These are phyloP conservation scores for Lycium ferocissimum DNA, from an alignment of 257 asterid genomes.

Conservation along the genomic window DNA sequence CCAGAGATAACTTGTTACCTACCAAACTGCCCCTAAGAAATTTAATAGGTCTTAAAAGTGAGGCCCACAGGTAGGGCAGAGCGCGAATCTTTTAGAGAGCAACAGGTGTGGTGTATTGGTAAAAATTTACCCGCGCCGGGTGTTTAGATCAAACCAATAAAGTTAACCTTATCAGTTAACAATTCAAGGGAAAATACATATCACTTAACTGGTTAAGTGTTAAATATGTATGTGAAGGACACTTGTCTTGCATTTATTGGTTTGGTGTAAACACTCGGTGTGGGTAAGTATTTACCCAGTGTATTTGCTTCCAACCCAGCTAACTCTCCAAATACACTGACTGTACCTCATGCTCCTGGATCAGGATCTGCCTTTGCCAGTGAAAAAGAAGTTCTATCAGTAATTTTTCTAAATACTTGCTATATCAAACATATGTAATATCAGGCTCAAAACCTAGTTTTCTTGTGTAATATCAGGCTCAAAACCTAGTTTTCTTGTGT, in stretches of 20 bases:
- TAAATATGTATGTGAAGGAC: slow-evolving; percentile 10
- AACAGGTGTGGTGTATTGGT: neutral
- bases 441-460: neutral
- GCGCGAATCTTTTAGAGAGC: neutral
- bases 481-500: neutral
- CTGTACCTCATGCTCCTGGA: neutral
- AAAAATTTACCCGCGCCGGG: neutral
- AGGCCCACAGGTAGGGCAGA: neutral
- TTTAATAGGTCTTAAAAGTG: neutral
- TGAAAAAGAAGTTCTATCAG: neutral
- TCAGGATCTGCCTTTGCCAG: neutral
- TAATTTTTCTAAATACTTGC: neutral
- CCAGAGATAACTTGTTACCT: neutral
- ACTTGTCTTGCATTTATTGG: neutral
- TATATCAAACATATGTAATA: too few species aligned
- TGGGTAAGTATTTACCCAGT: neutral
- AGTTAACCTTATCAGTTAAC: neutral
- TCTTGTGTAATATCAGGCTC: neutral
- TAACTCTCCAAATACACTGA: neutral
- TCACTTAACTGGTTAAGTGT: neutral
- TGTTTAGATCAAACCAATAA: neutral
- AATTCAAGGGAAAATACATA: neutral
- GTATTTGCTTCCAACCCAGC: slow-evolving; percentile 7
- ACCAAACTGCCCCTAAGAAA: neutral
- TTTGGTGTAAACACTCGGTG: slow-evolving; percentile 14